A percentile compares a stretch with the other conserved stretches of the same genome.
Evolutionary conservation across 371 early-diverging fungal genomes (phyloP).

Genomic region (Entomophthora muscae): DNA sequence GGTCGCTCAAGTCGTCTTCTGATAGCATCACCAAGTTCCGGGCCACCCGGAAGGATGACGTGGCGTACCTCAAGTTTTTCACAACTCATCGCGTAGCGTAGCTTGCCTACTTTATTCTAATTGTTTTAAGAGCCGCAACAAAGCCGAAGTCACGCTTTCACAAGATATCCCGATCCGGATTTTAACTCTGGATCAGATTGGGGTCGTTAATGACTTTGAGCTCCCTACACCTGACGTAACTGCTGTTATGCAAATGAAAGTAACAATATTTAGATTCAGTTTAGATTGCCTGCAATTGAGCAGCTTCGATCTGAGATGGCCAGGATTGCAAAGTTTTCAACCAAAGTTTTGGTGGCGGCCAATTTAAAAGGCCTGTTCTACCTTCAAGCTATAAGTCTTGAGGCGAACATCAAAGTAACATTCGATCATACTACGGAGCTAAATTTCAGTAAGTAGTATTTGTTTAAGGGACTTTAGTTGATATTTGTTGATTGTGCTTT

Average conservation of each 20-base stretch:
- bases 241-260: neutral
- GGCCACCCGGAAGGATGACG: neutral
- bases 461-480: neutral
- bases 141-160: neutral
- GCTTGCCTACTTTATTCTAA: neutral
- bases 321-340: neutral
- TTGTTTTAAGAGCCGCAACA: neutral
- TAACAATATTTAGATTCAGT: neutral
- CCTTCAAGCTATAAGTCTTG: neutral
- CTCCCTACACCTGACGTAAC: neutral
- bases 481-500: neutral
- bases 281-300: neutral
- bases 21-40: neutral
- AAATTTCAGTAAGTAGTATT: neutral
- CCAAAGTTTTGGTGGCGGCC: neutral
- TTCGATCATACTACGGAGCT: neutral
- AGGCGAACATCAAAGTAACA: neutral
- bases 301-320: neutral
- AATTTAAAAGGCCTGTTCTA: neutral
- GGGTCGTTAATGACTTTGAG: neutral
- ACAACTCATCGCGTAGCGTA: neutral
- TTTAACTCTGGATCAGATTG: neutral
- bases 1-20: neutral
- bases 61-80: neutral
- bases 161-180: neutral